These are phyloP conservation scores for Boletus eberwhitei DNA, from an alignment of 768 basidiomycete genomes.

Conservation along the genomic window DNA sequence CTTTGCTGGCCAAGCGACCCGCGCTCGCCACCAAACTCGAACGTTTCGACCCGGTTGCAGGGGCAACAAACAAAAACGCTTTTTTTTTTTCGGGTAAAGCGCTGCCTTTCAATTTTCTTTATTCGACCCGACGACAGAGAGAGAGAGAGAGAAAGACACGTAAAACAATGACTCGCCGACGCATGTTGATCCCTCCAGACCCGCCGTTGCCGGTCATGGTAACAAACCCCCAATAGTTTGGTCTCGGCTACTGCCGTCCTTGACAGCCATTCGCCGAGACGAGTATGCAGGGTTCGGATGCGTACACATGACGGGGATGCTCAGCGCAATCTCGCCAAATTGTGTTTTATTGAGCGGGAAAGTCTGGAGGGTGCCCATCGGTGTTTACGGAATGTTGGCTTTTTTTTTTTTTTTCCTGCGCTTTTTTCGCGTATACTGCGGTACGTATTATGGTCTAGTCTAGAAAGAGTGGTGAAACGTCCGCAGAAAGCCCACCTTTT, in stretches of 20 bases:
- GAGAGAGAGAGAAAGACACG: slow-evolving; percentile 6
- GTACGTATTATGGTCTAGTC: slow-evolving; percentile 15
- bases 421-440: slow-evolving; percentile 9
- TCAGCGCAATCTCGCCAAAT: not conserved
- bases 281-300: not conserved
- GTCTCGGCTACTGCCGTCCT: slow-evolving; percentile 5
- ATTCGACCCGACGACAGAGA: slow-evolving; percentile 12
- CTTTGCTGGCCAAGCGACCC: slow-evolving; percentile 12
- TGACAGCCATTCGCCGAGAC: slow-evolving; percentile 6
- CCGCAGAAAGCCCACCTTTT: slow-evolving; percentile 3
- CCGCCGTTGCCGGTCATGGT: too few relatives aligned
- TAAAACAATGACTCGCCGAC: slow-evolving; percentile 25
- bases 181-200: slow-evolving; percentile 10
- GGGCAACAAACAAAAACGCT: not conserved
- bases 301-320: too few relatives aligned
- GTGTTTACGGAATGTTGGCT: slow-evolving; percentile 17
- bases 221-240: not conserved
- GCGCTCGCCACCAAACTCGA: not conserved
- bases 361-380: not conserved
- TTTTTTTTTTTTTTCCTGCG: slow-evolving; percentile 1
- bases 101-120: slow-evolving; percentile 13
- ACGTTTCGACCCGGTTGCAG: not conserved
- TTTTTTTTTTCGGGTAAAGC: not conserved
- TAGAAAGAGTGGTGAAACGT: slow-evolving; percentile 5
- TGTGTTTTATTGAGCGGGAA: slow-evolving; percentile 3